Conservation (phyloP, 345 rosid species). For the Bruguiera parviflora region DNA sequence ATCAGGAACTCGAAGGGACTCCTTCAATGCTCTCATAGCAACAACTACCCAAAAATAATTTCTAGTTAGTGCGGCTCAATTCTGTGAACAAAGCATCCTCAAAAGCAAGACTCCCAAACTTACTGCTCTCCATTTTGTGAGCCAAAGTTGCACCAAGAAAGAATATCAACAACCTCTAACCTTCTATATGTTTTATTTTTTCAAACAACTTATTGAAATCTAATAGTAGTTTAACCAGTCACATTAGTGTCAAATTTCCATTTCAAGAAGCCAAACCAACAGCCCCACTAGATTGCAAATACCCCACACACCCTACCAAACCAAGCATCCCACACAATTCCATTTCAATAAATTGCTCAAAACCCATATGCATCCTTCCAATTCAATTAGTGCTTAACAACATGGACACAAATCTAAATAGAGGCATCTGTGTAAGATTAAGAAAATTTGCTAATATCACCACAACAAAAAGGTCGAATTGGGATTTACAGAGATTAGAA, state of each 20-base stretch:
- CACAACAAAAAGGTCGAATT: too few relatives aligned
- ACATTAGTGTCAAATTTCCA: neutral
- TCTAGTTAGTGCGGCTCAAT: constrained; percentile 5
- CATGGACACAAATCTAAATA: too few relatives aligned
- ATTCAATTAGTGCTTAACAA: too few relatives aligned
- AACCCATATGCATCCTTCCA: too few relatives aligned
- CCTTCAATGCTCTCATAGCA: constrained; percentile 93
- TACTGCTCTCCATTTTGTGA: neutral
- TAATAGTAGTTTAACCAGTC: too few relatives aligned
- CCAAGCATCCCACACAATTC: too few relatives aligned
- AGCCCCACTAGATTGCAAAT: neutral
- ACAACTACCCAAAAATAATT: constrained; percentile 36
- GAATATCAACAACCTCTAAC: neutral
- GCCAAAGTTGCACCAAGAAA: neutral
- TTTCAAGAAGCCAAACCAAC: neutral
- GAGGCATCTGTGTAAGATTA: too few relatives aligned
- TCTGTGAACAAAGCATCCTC: constrained; percentile 8
- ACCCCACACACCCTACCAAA: neutral
- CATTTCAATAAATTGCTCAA: too few relatives aligned
- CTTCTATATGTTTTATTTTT: too few relatives aligned
- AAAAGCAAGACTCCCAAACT: neutral
- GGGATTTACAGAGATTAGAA: too few relatives aligned
- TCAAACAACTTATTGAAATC: too few relatives aligned
- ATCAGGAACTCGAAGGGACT: constrained; percentile 74
- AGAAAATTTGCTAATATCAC: too few relatives aligned